Evolutionary conservation across 148 eudicot species (phyloP).

Genomic region (Camellia sinensis): DNA sequence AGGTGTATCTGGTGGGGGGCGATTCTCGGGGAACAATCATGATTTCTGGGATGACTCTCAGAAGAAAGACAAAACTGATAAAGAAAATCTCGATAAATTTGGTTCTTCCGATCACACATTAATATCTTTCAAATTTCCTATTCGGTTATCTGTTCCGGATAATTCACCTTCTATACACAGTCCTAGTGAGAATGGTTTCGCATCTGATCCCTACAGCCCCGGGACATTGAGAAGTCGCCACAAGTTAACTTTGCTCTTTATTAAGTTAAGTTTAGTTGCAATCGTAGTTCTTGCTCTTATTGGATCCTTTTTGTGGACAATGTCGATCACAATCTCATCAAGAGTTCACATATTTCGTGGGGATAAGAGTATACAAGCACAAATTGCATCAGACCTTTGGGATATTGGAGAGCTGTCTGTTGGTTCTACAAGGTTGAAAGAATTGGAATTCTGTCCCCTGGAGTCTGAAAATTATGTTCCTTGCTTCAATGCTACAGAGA

Average conservation of each 20-base stretch:
- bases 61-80: conserved; percentile 73
- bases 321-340: conserved; percentile 64
- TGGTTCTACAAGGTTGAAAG: conserved; percentile 64
- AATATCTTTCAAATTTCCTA: conserved; percentile 41
- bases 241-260: conserved; percentile 52
- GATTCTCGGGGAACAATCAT: conserved; percentile 52
- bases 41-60: conserved; percentile 75
- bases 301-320: conserved; percentile 91
- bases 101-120: conserved; percentile 37
- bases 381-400: conserved; percentile 76
- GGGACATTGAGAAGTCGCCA: conserved; percentile 52
- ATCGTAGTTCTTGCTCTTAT: conserved; percentile 66
- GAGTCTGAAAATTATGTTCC: conserved; percentile 78
- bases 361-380: conserved; percentile 79
- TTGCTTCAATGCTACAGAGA: conserved; percentile 76
- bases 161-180: conserved; percentile 49
- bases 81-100: conserved; percentile 58
- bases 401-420: conserved; percentile 80
- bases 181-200: conserved; percentile 54
- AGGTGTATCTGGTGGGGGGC: conserved; percentile 62
- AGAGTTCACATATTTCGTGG: conserved; percentile 74
- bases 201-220: conserved; percentile 47
- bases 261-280: conserved; percentile 57
- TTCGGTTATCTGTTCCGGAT: conserved; percentile 43
- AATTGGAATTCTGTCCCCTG: conserved; percentile 66